Evolutionary conservation across 306 rosid genomes (phyloP).

Genomic region (Prosopis cineraria): DNA sequence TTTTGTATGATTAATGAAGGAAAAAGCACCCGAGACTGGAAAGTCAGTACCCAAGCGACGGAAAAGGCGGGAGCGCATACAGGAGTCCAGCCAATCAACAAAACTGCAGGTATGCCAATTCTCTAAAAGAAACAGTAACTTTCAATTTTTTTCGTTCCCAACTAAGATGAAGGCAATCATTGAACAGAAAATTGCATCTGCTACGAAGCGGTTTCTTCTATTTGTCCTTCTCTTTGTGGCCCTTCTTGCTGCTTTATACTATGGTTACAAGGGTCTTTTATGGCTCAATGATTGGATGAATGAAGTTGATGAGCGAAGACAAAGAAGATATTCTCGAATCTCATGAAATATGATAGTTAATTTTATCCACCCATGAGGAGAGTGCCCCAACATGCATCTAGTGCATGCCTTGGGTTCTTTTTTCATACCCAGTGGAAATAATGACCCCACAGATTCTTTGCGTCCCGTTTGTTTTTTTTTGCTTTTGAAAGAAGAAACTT

Average conservation of each 20-base stretch:
- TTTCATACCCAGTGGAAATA: neutral
- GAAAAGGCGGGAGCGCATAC: conserved; percentile 55
- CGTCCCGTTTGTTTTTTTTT: no score
- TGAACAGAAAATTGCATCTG: conserved; percentile 61
- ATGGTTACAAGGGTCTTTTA: conserved; percentile 68
- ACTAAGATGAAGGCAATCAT: conserved; percentile 27
- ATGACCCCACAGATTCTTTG: conserved; percentile 7
- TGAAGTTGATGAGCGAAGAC: conserved; percentile 71
- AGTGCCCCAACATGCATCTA: conserved; percentile 12
- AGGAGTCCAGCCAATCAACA: conserved; percentile 55
- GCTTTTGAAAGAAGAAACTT: neutral
- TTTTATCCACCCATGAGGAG: conserved; percentile 2
- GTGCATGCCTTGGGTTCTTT: conserved; percentile 9
- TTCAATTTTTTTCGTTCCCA: conserved; percentile 17
- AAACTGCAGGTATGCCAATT: conserved; percentile 65
- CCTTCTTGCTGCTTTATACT: conserved; percentile 48
- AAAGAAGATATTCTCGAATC: conserved; percentile 42
- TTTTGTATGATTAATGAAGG: conserved; percentile 47
- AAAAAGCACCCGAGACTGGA: conserved; percentile 57
- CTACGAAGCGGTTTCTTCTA: conserved; percentile 59
- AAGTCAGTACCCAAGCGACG: conserved; percentile 61
- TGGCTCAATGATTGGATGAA: conserved; percentile 91
- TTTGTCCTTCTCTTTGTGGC: conserved; percentile 42
- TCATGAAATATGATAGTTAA: conserved; percentile 23
- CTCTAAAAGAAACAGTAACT: neutral